phyloP scores from a whole-genome alignment of 208 protist species.

The Blastocrithidia nonstop region DNA sequence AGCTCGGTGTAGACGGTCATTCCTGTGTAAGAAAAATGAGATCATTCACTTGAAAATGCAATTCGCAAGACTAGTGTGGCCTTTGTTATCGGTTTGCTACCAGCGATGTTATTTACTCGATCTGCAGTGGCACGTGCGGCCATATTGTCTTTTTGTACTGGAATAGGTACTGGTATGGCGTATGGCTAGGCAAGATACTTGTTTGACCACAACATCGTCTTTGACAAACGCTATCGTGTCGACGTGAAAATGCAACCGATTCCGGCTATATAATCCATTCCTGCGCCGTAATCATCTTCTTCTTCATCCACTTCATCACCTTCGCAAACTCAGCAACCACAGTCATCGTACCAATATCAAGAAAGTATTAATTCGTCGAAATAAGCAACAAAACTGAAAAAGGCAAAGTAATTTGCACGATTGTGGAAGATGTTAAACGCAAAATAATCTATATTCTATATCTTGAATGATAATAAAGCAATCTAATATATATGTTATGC shows the following conservation, averaged over 20 bases:
- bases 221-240: slow-evolving; percentile 72
- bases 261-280: background rate
- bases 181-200: slow-evolving; percentile 79
- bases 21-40: slow-evolving; percentile 77
- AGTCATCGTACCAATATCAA: no score
- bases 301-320: slow-evolving; percentile 4
- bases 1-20: slow-evolving; percentile 10
- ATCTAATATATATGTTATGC: no score
- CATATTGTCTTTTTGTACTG: slow-evolving; percentile 49
- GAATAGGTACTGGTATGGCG: slow-evolving; percentile 64
- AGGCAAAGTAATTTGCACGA: no score
- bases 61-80: slow-evolving; percentile 78
- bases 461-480: no score
- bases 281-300: background rate
- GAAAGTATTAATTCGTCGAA: no score
- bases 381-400: no score
- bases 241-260: slow-evolving; percentile 13
- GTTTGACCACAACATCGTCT: slow-evolving; percentile 78
- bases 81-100: slow-evolving; percentile 47
- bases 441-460: no score
- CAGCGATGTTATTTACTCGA: slow-evolving; percentile 57
- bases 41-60: slow-evolving; percentile 73
- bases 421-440: no score
- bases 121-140: slow-evolving; percentile 32
- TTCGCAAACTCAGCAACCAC: slow-evolving; percentile 1